phyloP scores from a whole-genome alignment of 768 basidiomycete species.

The Crassisporium funariophilum region DNA sequence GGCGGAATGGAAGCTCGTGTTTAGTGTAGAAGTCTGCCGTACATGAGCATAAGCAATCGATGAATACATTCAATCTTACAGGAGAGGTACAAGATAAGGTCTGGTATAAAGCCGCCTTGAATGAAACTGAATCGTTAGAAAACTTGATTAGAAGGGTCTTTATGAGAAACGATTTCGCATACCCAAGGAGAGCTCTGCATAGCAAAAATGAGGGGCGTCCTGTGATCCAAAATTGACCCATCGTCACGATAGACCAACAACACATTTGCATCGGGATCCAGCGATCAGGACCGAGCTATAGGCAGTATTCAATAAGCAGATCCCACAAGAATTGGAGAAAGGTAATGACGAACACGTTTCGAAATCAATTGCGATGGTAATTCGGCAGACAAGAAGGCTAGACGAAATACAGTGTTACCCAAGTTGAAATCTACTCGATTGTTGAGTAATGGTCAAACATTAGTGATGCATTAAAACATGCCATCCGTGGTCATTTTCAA shows the following conservation, averaged over 20 bases:
- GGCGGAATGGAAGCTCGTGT: slow-evolving; percentile 55
- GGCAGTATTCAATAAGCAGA: not conserved
- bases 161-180: slow-evolving; percentile 1
- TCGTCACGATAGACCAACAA: slow-evolving; percentile 53
- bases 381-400: slow-evolving; percentile 56
- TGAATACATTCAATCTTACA: slow-evolving; percentile 36
- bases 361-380: slow-evolving; percentile 65
- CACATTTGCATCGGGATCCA: slow-evolving; percentile 66
- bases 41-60: not conserved
- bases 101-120: slow-evolving; percentile 52
- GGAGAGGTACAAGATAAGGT: slow-evolving; percentile 61
- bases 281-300: slow-evolving; percentile 60
- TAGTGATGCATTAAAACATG: not conserved
- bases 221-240: slow-evolving; percentile 56
- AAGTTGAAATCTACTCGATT: slow-evolving; percentile 48
- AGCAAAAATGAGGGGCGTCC: slow-evolving; percentile 54
- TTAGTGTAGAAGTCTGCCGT: slow-evolving; percentile 59
- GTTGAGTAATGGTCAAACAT: not conserved
- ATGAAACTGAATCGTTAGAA: slow-evolving; percentile 18
- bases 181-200: slow-evolving; percentile 49
- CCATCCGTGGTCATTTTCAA: slow-evolving; percentile 52
- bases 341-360: slow-evolving; percentile 47
- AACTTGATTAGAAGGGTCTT: slow-evolving; percentile 1
- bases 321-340: not conserved
- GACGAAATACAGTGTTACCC: slow-evolving; percentile 55